Percentiles rank a stretch among this genome's conserved stretches.
These are phyloP conservation scores for Cryptococcus floricola DNA, from an alignment of 1,284 basidiomycete genomes.

Conservation along the genomic window DNA sequence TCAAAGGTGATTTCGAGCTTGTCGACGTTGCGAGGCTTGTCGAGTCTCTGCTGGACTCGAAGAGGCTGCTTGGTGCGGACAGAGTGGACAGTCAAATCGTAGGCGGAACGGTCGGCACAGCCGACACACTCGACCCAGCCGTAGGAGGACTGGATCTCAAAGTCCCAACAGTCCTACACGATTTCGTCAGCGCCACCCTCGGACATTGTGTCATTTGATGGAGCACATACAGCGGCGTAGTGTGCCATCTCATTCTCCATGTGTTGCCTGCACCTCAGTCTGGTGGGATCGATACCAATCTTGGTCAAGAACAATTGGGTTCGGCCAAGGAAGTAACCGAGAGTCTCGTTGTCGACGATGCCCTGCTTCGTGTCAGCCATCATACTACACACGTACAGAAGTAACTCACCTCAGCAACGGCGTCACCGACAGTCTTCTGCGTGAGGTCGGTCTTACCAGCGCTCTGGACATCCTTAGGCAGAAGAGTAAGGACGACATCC, in stretches of 20 bases:
- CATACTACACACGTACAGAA: not conserved
- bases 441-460: conserved; percentile 67
- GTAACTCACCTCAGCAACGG: conserved; percentile 59
- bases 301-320: conserved; percentile 87
- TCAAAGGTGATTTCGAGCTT: conserved; percentile 74
- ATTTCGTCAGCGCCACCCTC: not conserved
- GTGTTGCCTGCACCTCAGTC: conserved; percentile 92
- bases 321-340: conserved; percentile 94
- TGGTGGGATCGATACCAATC: conserved; percentile 83
- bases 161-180: conserved; percentile 88
- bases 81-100: conserved; percentile 69
- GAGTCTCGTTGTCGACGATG: conserved; percentile 92
- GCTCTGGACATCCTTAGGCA: conserved; percentile 78
- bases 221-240: conserved; percentile 65
- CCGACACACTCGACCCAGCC: conserved; percentile 99
- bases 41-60: conserved; percentile 77
- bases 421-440: conserved; percentile 78
- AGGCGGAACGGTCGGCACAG: conserved; percentile 97
- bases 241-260: conserved; percentile 99
- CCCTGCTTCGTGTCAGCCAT: conserved; percentile 50
- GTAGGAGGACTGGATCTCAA: conserved; percentile 89
- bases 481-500: conserved; percentile 68
- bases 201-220: not conserved
- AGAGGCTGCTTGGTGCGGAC: conserved; percentile 61
- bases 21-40: conserved; percentile 72